Evolutionary conservation across 257 asterid species (phyloP).

Genomic region (Solanum verrucosum): DNA sequence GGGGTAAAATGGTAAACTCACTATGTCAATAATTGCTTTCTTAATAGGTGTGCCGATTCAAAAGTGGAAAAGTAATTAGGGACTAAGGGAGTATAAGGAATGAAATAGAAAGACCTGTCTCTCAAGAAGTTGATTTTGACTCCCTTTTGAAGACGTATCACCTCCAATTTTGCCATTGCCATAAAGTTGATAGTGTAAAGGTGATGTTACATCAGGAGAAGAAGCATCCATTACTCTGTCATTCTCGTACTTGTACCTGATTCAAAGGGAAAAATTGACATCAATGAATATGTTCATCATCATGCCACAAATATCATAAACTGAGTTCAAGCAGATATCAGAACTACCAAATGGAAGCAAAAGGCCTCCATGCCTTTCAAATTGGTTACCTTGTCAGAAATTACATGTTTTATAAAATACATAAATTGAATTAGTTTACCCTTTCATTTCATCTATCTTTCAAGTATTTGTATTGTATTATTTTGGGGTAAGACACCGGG

Average conservation of each 20-base stretch:
- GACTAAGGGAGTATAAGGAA: no score
- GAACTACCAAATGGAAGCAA: neutral
- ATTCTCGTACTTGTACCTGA: constrained; percentile 94
- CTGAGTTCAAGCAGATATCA: neutral
- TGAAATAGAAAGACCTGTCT: constrained; percentile 62
- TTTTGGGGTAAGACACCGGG: neutral
- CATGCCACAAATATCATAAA: neutral
- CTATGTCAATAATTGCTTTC: no score
- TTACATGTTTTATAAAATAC: neutral
- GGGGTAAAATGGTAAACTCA: no score
- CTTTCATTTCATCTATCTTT: neutral
- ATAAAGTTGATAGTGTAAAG: constrained; percentile 84
- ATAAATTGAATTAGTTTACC: neutral
- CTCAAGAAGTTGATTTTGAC: constrained; percentile 94
- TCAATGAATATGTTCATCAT: neutral
- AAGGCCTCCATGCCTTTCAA: neutral
- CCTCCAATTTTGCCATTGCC: constrained; percentile 80
- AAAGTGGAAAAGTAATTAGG: no score
- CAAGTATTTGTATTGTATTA: neutral
- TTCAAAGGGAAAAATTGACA: neutral
- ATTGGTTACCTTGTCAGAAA: neutral
- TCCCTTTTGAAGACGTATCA: constrained; percentile 76
- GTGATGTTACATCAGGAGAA: constrained; percentile 78
- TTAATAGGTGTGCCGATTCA: no score
- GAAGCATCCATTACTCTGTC: constrained; percentile 82